These are phyloP conservation scores for Paracorniculantispora psalliotae DNA, from an alignment of 2,329 filamentous ascomycete genomes.

Conservation along the genomic window DNA sequence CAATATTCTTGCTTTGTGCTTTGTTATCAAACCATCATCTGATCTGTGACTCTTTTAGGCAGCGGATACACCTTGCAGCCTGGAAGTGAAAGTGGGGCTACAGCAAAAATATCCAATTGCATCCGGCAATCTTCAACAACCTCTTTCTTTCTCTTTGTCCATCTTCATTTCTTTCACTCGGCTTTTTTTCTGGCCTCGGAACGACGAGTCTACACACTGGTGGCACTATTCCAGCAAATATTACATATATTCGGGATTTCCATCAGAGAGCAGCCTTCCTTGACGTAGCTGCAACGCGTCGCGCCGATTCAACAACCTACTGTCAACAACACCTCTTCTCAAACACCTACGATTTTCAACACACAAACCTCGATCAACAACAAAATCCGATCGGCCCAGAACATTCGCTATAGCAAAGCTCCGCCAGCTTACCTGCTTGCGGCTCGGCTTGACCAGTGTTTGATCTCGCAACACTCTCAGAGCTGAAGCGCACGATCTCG, in stretches of 20 bases:
- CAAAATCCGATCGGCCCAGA: not conserved
- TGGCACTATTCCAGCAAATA: not conserved
- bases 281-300: not conserved
- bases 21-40: not conserved
- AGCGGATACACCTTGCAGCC: slow-evolving; percentile 1
- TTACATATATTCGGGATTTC: not conserved
- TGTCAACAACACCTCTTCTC: not conserved
- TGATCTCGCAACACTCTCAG: not conserved
- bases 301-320: not conserved
- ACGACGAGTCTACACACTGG: not conserved
- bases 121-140: not conserved
- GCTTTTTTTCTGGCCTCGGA: not conserved
- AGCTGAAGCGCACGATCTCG: not conserved
- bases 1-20: not conserved
- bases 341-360: not conserved
- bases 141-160: slow-evolving; percentile 3
- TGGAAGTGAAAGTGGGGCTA: slow-evolving; percentile 7
- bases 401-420: not conserved
- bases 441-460: not conserved
- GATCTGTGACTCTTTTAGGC: not conserved
- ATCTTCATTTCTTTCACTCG: not conserved
- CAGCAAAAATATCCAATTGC: not conserved
- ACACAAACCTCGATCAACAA: not conserved
- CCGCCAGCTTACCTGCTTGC: not conserved
- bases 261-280: not conserved